These are phyloP conservation scores for Delitschia confertaspora DNA, from an alignment of 495 filamentous ascomycete species.

Conservation along the genomic window DNA sequence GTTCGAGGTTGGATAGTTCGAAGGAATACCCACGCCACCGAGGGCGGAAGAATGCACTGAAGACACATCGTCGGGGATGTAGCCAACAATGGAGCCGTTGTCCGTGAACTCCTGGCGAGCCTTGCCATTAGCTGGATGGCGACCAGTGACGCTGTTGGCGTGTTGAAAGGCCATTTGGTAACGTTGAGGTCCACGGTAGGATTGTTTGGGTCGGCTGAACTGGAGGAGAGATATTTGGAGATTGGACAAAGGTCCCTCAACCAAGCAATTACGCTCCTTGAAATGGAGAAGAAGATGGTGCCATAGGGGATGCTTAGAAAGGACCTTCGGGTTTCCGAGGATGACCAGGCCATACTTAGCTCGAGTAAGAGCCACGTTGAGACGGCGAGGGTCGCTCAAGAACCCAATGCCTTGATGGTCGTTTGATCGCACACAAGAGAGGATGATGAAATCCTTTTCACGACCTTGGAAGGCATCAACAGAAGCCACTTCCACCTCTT, in stretches of 20 bases:
- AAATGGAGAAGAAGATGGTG: conserved; percentile 94
- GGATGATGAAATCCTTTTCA: conserved; percentile 98
- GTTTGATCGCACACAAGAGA: conserved; percentile 97
- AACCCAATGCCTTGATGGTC: conserved; percentile 99
- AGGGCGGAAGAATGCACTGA: conserved; percentile 89
- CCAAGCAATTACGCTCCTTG: conserved; percentile 92
- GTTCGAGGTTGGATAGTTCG: conserved; percentile 76
- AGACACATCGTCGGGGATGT: conserved; percentile 95
- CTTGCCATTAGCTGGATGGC: conserved; percentile 46
- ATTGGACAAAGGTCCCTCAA: conserved; percentile 94
- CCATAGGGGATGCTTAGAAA: conserved; percentile 97
- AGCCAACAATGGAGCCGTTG: conserved; percentile 77
- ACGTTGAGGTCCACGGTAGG: conserved; percentile 81
- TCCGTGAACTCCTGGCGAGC: conserved; percentile 68
- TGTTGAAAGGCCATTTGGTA: conserved; percentile 78
- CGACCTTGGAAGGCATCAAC: conserved; percentile 98
- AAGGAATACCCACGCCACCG: conserved; percentile 67
- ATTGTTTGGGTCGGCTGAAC: conserved; percentile 87
- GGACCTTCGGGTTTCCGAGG: conserved; percentile 93
- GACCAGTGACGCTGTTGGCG: conserved; percentile 47
- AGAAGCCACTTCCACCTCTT: conserved; percentile 96
- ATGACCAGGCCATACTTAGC: conserved; percentile 95
- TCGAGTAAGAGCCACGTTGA: conserved; percentile 97
- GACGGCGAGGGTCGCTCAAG: conserved; percentile 92
- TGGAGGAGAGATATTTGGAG: conserved; percentile 90